Conservation (phyloP, 2,329 filamentous ascomycete species). For the Claviceps spartinae region DNA sequence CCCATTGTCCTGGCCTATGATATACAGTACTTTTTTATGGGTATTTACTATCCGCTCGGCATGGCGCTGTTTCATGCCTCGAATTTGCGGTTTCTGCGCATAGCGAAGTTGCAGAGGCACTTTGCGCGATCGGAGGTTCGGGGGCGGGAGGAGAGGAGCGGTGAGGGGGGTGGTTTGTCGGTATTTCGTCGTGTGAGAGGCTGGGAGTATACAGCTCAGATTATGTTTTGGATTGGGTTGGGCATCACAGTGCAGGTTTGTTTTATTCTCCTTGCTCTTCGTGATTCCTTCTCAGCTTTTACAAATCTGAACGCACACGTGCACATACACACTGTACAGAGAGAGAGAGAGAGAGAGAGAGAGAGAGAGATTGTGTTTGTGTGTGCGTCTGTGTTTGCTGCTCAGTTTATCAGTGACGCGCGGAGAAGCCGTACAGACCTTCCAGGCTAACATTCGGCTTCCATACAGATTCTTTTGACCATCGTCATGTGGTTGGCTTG, state of each 20-base stretch:
- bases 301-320: too few species aligned
- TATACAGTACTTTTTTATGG: constrained; percentile 51
- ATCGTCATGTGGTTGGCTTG: constrained; percentile 42
- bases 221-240: background rate
- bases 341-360: background rate
- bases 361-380: background rate
- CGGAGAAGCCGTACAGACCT: background rate
- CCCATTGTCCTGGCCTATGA: constrained; percentile 29
- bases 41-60: constrained; percentile 47
- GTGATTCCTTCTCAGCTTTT: too few species aligned
- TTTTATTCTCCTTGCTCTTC: background rate
- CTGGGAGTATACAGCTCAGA: background rate
- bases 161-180: background rate
- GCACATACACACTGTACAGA: background rate
- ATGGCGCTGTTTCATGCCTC: constrained; percentile 54
- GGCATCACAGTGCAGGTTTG: background rate
- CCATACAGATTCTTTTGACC: constrained; percentile 33
- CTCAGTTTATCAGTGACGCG: too few species aligned
- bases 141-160: constrained; percentile 7
- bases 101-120: constrained; percentile 32
- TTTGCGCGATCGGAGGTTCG: constrained; percentile 4
- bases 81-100: constrained; percentile 44
- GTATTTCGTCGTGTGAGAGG: constrained; percentile 4
- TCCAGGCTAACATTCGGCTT: background rate
- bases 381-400: background rate